These are phyloP conservation scores for Tetrahymena malaccensis DNA, from an alignment of 73 alveolate species.

Conservation along the genomic window DNA sequence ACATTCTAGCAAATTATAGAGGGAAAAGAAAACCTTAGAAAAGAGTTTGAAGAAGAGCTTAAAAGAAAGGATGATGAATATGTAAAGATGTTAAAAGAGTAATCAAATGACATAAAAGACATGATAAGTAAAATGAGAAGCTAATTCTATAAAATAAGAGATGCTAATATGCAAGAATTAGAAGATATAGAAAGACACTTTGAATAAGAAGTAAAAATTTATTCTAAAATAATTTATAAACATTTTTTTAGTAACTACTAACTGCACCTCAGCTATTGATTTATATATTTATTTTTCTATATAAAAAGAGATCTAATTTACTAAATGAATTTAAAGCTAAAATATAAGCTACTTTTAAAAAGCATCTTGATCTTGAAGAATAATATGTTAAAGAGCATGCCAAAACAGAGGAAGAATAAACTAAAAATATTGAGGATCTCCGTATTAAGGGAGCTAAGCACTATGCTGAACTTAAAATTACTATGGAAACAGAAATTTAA, in stretches of 20 bases:
- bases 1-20: slow-evolving; percentile 61
- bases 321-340: slow-evolving; percentile 50
- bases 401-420: slow-evolving; percentile 63
- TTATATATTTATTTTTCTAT: neutral
- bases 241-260: neutral
- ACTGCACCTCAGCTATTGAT: neutral
- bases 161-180: slow-evolving; percentile 58
- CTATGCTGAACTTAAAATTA: slow-evolving; percentile 64
- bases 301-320: slow-evolving; percentile 45
- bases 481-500: slow-evolving; percentile 71
- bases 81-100: slow-evolving; percentile 62
- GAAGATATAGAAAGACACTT: slow-evolving; percentile 71
- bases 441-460: slow-evolving; percentile 70
- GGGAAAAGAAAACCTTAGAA: slow-evolving; percentile 58
- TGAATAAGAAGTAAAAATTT: slow-evolving; percentile 38
- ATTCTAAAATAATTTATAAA: neutral
- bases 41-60: slow-evolving; percentile 56
- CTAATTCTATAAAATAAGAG: slow-evolving; percentile 64
- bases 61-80: slow-evolving; percentile 77
- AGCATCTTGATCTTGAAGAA: slow-evolving; percentile 61
- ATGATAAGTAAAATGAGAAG: slow-evolving; percentile 62
- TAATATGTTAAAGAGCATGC: slow-evolving; percentile 53
- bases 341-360: slow-evolving; percentile 58
- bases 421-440: slow-evolving; percentile 58
- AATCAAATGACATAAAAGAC: slow-evolving; percentile 67